Conservation (phyloP, 2,329 filamentous ascomycete species). For the Cladosporium sp. region DNA sequence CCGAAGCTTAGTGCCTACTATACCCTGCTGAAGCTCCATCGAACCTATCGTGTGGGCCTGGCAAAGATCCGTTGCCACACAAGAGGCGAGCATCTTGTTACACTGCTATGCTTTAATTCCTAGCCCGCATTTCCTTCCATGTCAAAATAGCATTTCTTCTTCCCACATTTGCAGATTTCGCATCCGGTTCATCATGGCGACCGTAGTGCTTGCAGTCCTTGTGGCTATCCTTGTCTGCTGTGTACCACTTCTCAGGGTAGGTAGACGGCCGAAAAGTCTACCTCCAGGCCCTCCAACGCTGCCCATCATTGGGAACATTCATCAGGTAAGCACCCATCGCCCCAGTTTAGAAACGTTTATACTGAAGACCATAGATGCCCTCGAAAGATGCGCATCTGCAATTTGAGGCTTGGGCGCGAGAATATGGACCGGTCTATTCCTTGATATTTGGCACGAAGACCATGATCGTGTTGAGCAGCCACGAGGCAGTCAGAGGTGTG, state of each 20-base stretch:
- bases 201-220: not conserved
- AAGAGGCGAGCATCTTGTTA: not conserved
- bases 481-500: slow-evolving; percentile 38
- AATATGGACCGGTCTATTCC: slow-evolving; percentile 26
- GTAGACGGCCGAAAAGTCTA: not conserved
- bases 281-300: slow-evolving; percentile 34
- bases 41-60: too few relatives aligned
- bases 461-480: slow-evolving; percentile 44
- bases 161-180: too few relatives aligned
- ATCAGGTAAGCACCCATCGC: slow-evolving; percentile 22
- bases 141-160: too few relatives aligned
- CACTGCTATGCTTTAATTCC: not conserved
- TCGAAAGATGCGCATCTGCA: slow-evolving; percentile 21
- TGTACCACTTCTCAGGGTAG: not conserved
- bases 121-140: not conserved
- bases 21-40: not conserved
- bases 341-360: slow-evolving; percentile 11
- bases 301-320: slow-evolving; percentile 32
- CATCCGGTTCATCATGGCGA: not conserved
- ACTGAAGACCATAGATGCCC: slow-evolving; percentile 33
- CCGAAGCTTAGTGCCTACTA: not conserved
- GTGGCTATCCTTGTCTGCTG: not conserved
- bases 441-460: slow-evolving; percentile 46
- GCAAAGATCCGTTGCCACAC: not conserved
- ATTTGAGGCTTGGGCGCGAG: slow-evolving; percentile 15